Conservation (phyloP, 306 rosid species). For the Lablab purpureus region DNA sequence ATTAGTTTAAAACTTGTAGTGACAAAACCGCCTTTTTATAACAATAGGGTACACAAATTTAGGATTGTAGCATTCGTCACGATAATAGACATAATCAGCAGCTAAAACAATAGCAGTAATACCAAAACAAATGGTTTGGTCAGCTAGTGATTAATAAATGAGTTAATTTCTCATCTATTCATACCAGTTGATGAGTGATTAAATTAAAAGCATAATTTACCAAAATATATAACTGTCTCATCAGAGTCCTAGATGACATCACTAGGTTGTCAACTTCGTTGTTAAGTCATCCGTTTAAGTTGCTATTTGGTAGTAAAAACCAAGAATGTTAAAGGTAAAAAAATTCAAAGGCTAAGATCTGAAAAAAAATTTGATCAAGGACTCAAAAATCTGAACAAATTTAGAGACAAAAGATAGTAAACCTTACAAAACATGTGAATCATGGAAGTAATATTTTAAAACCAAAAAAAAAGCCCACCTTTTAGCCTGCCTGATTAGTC, state of each 20-base stretch:
- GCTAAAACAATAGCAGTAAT: conserved; percentile 1
- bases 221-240: no score
- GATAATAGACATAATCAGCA: conserved; percentile 20
- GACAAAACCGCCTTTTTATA: neutral
- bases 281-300: no score
- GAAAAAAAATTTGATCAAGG: no score
- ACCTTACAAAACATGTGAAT: conserved; percentile 13
- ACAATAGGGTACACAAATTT: neutral
- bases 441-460: conserved; percentile 2
- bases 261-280: no score
- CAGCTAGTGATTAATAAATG: conserved; percentile 8
- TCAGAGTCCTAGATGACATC: no score
- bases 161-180: neutral
- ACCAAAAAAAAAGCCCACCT: conserved; percentile 5
- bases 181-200: no score
- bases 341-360: no score
- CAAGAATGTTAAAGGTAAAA: no score
- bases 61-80: conserved; percentile 21
- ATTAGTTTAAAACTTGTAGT: conserved; percentile 9
- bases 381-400: no score
- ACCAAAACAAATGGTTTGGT: neutral
- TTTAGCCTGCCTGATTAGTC: conserved; percentile 38
- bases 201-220: no score
- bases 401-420: no score
- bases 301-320: no score